Conservation (phyloP, 108 stramenopile genomes). For the Pinguiococcus pyrenoidosus region DNA sequence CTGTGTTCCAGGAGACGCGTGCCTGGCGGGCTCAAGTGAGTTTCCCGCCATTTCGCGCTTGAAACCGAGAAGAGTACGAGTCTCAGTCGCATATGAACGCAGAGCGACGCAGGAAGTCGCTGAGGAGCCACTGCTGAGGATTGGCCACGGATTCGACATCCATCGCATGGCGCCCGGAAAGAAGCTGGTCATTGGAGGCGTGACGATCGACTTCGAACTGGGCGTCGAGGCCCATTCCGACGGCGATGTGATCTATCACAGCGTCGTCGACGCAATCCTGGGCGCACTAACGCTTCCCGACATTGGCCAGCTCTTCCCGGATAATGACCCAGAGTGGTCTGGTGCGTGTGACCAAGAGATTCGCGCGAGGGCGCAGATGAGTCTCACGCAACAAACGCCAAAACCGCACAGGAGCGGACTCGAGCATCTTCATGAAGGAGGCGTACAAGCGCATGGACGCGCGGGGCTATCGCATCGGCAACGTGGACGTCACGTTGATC, state of each 20-base stretch:
- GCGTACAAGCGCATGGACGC: conserved; percentile 59
- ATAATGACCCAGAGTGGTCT: conserved; percentile 87
- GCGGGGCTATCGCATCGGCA: conserved; percentile 71
- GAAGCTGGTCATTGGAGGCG: conserved; percentile 77
- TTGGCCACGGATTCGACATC: conserved; percentile 92
- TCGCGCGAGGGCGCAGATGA: too few relatives aligned
- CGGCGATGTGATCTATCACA: conserved; percentile 87
- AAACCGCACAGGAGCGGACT: conserved; percentile 80
- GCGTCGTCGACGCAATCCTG: conserved; percentile 81
- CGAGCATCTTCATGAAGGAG: conserved; percentile 81
- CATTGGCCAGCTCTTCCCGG: conserved; percentile 84
- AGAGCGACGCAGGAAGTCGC: too few relatives aligned
- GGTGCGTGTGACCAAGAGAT: too few relatives aligned
- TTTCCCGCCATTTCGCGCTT: too few relatives aligned
- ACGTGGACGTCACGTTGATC: conserved; percentile 37
- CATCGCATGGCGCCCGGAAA: conserved; percentile 82
- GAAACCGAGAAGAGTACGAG: too few relatives aligned
- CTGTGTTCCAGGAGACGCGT: too few relatives aligned
- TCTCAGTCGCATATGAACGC: too few relatives aligned
- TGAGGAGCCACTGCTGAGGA: conserved; percentile 38
- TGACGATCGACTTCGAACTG: conserved; percentile 29
- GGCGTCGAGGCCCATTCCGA: conserved; percentile 85
- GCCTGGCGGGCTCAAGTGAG: too few relatives aligned
- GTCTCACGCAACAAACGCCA: too few relatives aligned
- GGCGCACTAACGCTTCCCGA: conserved; percentile 46